Percentiles rank a stretch among this genome's conserved stretches.
These are phyloP conservation scores for Thielaviopsis euricoi DNA, from an alignment of 2,329 filamentous ascomycete genomes.

Conservation along the genomic window DNA sequence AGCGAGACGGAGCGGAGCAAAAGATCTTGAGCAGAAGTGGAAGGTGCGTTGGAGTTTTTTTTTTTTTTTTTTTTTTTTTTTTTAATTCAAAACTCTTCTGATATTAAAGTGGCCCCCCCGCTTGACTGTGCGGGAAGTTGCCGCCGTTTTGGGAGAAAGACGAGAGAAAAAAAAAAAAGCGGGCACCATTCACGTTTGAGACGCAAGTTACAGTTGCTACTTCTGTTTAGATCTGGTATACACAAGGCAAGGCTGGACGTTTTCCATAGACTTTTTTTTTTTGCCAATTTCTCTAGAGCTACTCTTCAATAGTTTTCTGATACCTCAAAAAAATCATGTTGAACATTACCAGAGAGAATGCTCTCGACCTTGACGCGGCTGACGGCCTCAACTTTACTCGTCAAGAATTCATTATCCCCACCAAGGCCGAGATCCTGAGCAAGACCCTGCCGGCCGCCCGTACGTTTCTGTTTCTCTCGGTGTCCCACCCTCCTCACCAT, in stretches of 20 bases:
- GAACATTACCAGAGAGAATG: conserved; percentile 8
- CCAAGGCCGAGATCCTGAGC: conserved; percentile 17
- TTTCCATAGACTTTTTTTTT: too few species aligned
- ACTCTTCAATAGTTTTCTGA: too few species aligned
- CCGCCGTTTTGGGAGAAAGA: not conserved
- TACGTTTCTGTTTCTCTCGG: conserved; percentile 8
- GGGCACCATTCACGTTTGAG: too few species aligned
- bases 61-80: not conserved
- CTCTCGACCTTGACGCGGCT: conserved; percentile 29
- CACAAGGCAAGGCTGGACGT: too few species aligned
- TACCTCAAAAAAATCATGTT: not conserved
- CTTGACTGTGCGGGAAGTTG: not conserved
- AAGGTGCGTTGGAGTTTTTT: not conserved
- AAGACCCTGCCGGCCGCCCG: conserved; percentile 16
- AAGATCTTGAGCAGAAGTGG: too few species aligned
- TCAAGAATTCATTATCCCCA: conserved; percentile 56
- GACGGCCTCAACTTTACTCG: conserved; percentile 40
- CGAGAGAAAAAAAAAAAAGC: too few species aligned
- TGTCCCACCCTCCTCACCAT: not conserved
- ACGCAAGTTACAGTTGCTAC: too few species aligned
- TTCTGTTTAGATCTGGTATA: too few species aligned
- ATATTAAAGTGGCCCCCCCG: not conserved
- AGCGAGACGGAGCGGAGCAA: too few species aligned
- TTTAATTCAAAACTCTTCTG: not conserved
- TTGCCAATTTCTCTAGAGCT: too few species aligned